Conservation (phyloP, 768 basidiomycete species). For the Suillus ampliporus region DNA sequence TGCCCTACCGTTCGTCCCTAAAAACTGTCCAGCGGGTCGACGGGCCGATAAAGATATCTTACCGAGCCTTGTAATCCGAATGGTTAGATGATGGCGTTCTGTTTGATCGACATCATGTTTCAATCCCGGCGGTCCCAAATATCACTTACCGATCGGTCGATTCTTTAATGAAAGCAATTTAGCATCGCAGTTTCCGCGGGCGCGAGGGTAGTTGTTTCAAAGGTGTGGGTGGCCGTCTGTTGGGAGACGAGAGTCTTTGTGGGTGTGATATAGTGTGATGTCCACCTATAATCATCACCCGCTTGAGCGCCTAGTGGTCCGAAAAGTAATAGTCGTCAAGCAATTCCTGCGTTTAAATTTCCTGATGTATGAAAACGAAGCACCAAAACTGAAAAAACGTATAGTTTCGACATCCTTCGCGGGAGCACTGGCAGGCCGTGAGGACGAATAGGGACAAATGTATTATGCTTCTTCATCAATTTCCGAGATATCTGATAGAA, state of each 20-base stretch:
- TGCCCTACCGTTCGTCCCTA: background rate
- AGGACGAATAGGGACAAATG: background rate
- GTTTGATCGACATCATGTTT: constrained; percentile 4
- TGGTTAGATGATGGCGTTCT: background rate
- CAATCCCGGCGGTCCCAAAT: background rate
- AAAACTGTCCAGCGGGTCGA: background rate
- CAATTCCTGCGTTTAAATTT: background rate
- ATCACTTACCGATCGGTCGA: background rate
- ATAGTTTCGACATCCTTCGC: background rate
- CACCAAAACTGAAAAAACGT: background rate
- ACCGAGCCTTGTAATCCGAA: background rate
- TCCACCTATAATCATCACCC: constrained; percentile 2
- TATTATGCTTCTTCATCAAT: constrained; percentile 2
- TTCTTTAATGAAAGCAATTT: background rate
- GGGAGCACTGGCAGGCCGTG: background rate
- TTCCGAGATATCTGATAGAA: constrained; percentile 1
- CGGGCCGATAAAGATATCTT: background rate
- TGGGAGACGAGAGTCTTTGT: background rate
- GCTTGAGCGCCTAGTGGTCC: background rate
- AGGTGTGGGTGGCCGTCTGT: background rate
- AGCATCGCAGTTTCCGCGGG: background rate
- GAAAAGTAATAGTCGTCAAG: background rate
- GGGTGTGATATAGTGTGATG: background rate
- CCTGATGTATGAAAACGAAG: background rate
- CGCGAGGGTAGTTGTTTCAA: background rate